Evolutionary conservation across 2,329 filamentous ascomycete species (phyloP).

Genomic region (Fusarium newnesense): DNA sequence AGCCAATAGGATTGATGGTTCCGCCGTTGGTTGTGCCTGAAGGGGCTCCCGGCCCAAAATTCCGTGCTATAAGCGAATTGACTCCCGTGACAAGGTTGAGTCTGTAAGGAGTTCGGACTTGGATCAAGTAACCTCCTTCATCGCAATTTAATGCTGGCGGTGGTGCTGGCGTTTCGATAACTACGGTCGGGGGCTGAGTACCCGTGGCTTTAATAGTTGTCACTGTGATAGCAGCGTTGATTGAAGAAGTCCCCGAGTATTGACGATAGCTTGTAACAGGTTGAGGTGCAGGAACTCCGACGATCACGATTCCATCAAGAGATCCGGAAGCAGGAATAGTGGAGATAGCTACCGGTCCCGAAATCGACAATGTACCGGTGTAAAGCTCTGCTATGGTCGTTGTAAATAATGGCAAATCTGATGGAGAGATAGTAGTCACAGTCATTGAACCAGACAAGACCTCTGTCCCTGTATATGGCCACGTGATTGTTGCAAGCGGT

Average conservation of each 20-base stretch:
- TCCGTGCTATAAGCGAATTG: not conserved
- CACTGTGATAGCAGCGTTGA: not conserved
- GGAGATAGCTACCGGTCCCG: too few relatives aligned
- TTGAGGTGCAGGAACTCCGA: not conserved
- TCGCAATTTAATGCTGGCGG: constrained; percentile 18
- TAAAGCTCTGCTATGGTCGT: too few relatives aligned
- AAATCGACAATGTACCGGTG: too few relatives aligned
- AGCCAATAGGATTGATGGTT: constrained; percentile 5
- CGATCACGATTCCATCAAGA: too few relatives aligned
- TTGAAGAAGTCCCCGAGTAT: not conserved
- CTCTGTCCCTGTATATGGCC: not conserved
- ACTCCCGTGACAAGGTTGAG: constrained; percentile 1
- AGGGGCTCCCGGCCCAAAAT: not conserved
- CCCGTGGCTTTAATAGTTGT: not conserved
- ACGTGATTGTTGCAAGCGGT: not conserved
- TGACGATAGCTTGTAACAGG: not conserved
- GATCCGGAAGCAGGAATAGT: too few relatives aligned
- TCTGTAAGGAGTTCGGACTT: constrained; percentile 4
- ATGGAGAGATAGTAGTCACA: not conserved
- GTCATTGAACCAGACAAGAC: not conserved
- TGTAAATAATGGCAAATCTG: too few relatives aligned
- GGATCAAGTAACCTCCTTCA: constrained; percentile 22
- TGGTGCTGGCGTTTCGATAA: constrained; percentile 4
- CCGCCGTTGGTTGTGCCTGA: not conserved
- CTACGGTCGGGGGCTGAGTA: not conserved